phyloP scores from a whole-genome alignment of 1,139 yeast species.

The Saccharomycopsis hybrid region DNA sequence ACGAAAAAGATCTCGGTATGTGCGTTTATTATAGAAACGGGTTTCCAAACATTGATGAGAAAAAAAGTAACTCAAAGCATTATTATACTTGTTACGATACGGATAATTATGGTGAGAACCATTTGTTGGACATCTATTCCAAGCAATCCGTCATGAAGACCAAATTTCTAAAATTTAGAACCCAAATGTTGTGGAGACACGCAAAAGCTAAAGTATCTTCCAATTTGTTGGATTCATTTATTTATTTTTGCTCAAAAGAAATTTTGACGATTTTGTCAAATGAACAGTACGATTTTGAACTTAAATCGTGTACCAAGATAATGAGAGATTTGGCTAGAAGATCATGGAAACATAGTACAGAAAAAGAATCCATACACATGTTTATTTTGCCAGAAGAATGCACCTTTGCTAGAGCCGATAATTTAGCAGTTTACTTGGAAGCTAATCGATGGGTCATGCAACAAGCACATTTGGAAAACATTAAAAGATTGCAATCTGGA shows the following conservation, averaged over 20 bases:
- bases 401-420: conserved; percentile 70
- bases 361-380: conserved; percentile 58
- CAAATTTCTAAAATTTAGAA: conserved; percentile 68
- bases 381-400: conserved; percentile 59
- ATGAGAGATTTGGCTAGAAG: conserved; percentile 84
- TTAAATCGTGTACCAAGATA: conserved; percentile 57
- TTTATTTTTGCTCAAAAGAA: conserved; percentile 65
- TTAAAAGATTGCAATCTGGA: conserved; percentile 12
- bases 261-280: conserved; percentile 40
- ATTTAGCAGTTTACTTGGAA: conserved; percentile 77
- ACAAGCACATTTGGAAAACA: conserved; percentile 28
- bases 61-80: conserved; percentile 42
- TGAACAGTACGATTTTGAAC: conserved; percentile 28
- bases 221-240: conserved; percentile 65
- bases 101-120: conserved; percentile 41
- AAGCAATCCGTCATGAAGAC: conserved; percentile 56
- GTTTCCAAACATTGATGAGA: conserved; percentile 72
- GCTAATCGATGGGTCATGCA: conserved; percentile 80
- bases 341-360: conserved; percentile 74
- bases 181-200: conserved; percentile 85
- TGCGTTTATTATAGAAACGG: conserved; percentile 65
- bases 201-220: conserved; percentile 75
- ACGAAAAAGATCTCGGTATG: conserved; percentile 60
- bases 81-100: conserved; percentile 52
- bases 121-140: conserved; percentile 65